Evolutionary conservation across 1,284 basidiomycete species (phyloP).

Genomic region (Trichosporon ovoides): DNA sequence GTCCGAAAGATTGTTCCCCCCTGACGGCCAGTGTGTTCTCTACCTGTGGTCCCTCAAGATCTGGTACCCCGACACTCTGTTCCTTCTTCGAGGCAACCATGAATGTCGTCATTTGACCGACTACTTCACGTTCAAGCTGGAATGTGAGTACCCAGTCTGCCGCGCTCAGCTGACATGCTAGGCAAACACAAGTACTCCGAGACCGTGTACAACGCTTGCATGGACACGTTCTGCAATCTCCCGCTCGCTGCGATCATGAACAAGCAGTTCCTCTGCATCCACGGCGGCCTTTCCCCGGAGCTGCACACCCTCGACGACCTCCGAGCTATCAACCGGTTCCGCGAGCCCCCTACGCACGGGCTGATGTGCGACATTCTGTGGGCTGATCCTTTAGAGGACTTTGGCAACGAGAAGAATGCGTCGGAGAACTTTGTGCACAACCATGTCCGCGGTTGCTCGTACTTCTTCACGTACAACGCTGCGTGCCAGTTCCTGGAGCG

Average conservation of each 20-base stretch:
- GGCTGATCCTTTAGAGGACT: slow-evolving; percentile 92
- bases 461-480: slow-evolving; percentile 93
- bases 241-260: slow-evolving; percentile 94
- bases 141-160: slow-evolving; percentile 58
- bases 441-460: slow-evolving; percentile 90
- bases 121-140: slow-evolving; percentile 95
- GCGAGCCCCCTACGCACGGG: slow-evolving; percentile 88
- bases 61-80: slow-evolving; percentile 83
- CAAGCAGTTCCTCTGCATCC: slow-evolving; percentile 94
- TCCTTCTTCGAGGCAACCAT: slow-evolving; percentile 92
- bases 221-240: slow-evolving; percentile 87
- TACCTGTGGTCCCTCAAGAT: slow-evolving; percentile 92
- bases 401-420: slow-evolving; percentile 79
- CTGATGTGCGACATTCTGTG: slow-evolving; percentile 94
- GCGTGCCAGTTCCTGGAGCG: slow-evolving; percentile 90
- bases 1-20: not conserved
- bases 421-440: slow-evolving; percentile 81
- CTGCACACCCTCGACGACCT: slow-evolving; percentile 86
- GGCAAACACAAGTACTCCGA: slow-evolving; percentile 94
- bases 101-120: slow-evolving; percentile 95
- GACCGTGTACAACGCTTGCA: slow-evolving; percentile 80
- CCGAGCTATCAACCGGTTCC: slow-evolving; percentile 79
- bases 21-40: slow-evolving; percentile 64
- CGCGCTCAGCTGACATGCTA: slow-evolving; percentile 38
- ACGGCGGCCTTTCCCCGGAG: slow-evolving; percentile 86